A percentile compares a stretch with the other conserved stretches of the same genome.
phyloP scores from a whole-genome alignment of 225 moss, liverwort and hornwort genomes.

The Physcomitrium patens region DNA sequence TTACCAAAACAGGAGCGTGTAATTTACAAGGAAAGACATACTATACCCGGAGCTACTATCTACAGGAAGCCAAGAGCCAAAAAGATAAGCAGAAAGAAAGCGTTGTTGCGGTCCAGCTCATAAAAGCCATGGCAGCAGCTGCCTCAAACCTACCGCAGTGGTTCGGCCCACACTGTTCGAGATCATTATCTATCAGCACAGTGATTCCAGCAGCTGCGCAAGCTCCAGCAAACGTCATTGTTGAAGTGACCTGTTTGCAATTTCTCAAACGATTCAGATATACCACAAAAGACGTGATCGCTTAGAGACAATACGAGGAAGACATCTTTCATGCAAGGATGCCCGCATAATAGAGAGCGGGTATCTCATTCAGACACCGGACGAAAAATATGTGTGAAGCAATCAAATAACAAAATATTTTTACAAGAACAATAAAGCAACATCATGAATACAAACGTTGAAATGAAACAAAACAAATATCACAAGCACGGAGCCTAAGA shows the following conservation, averaged over 20 bases:
- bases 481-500: conserved; percentile 3
- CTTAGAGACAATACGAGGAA: neutral
- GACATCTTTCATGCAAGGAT: no score
- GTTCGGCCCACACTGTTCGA: conserved; percentile 66
- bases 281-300: neutral
- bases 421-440: no score
- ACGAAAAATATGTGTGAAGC: neutral
- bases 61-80: conserved; percentile 72
- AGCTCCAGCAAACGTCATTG: conserved; percentile 74
- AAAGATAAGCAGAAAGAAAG: conserved; percentile 78
- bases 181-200: conserved; percentile 75
- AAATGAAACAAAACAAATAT: conserved; percentile 16
- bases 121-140: conserved; percentile 79
- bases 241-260: conserved; percentile 64
- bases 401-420: no score
- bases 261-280: conserved; percentile 12
- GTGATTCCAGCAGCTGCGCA: conserved; percentile 83
- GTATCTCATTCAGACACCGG: neutral
- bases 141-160: conserved; percentile 78
- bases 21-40: conserved; percentile 38
- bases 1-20: conserved; percentile 9
- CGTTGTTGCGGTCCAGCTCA: conserved; percentile 69
- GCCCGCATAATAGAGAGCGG: no score
- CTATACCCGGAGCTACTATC: conserved; percentile 40
- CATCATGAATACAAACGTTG: neutral